Evolutionary conservation across 2,329 filamentous ascomycete genomes (phyloP).

Genomic region (Fonsecaea pugnacius): DNA sequence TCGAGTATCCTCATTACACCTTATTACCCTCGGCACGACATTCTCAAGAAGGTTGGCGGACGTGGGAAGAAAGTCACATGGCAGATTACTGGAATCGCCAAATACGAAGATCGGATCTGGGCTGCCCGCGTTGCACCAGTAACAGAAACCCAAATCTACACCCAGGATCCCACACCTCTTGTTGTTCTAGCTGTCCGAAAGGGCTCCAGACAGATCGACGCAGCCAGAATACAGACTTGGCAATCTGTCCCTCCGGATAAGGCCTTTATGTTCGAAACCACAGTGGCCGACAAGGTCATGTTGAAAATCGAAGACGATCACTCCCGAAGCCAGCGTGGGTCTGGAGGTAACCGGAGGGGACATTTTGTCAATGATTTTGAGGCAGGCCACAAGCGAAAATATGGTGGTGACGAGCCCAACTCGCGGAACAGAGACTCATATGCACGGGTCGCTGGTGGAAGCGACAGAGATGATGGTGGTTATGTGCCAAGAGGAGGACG

Average conservation of each 20-base stretch:
- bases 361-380: slow-evolving; percentile 61
- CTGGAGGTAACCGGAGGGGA: slow-evolving; percentile 17
- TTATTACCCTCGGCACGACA: slow-evolving; percentile 70
- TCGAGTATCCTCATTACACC: slow-evolving; percentile 92
- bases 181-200: slow-evolving; percentile 82
- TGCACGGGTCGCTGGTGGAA: slow-evolving; percentile 38
- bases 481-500: slow-evolving; percentile 22
- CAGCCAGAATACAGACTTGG: slow-evolving; percentile 82
- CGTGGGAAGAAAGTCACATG: slow-evolving; percentile 82
- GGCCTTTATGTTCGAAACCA: slow-evolving; percentile 76
- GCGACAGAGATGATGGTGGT: slow-evolving; percentile 39
- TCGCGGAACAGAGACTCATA: slow-evolving; percentile 45
- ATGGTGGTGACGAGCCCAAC: slow-evolving; percentile 61
- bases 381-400: slow-evolving; percentile 62
- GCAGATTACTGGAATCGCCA: slow-evolving; percentile 77
- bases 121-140: slow-evolving; percentile 78
- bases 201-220: slow-evolving; percentile 76
- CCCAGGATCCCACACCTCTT: slow-evolving; percentile 76
- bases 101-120: slow-evolving; percentile 82
- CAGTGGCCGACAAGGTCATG: slow-evolving; percentile 83
- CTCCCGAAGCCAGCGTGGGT: slow-evolving; percentile 29
- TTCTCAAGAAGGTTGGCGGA: slow-evolving; percentile 83
- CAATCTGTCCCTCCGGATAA: slow-evolving; percentile 72
- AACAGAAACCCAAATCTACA: slow-evolving; percentile 70
- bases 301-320: slow-evolving; percentile 78